These are phyloP conservation scores for Fusarium sp. DNA, from an alignment of 2,329 filamentous ascomycete genomes.

Conservation along the genomic window DNA sequence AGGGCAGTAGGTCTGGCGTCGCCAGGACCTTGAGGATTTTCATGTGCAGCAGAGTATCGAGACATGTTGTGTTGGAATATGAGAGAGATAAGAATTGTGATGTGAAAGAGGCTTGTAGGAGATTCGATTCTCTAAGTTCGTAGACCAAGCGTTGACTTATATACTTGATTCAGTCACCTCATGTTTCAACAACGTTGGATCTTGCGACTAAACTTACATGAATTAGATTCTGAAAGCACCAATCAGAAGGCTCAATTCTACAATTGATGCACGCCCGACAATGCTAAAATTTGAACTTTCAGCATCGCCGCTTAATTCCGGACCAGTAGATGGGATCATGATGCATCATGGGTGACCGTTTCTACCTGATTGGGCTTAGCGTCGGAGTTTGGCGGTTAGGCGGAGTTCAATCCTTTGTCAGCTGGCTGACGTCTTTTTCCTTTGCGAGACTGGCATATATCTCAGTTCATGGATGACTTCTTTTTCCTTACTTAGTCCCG, in stretches of 20 bases:
- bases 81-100: background rate
- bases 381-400: conserved; percentile 5
- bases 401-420: conserved; percentile 5
- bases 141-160: background rate
- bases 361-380: conserved; percentile 25
- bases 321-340: background rate
- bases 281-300: no score
- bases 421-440: conserved; percentile 27
- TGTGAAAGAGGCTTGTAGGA: background rate
- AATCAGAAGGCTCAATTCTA: background rate
- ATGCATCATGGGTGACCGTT: conserved; percentile 22
- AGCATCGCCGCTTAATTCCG: background rate
- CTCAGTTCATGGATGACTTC: background rate
- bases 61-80: background rate
- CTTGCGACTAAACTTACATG: background rate
- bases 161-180: background rate
- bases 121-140: background rate
- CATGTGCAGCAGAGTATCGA: conserved; percentile 22
- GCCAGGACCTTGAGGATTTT: conserved; percentile 48
- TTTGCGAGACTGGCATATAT: background rate
- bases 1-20: conserved; percentile 56
- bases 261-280: background rate
- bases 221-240: background rate
- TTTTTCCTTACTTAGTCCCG: background rate
- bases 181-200: background rate